Percentiles rank a stretch among this genome's conserved stretches.
Conservation (phyloP, 2,329 filamentous ascomycete species). For the Colletotrichum agaves region DNA sequence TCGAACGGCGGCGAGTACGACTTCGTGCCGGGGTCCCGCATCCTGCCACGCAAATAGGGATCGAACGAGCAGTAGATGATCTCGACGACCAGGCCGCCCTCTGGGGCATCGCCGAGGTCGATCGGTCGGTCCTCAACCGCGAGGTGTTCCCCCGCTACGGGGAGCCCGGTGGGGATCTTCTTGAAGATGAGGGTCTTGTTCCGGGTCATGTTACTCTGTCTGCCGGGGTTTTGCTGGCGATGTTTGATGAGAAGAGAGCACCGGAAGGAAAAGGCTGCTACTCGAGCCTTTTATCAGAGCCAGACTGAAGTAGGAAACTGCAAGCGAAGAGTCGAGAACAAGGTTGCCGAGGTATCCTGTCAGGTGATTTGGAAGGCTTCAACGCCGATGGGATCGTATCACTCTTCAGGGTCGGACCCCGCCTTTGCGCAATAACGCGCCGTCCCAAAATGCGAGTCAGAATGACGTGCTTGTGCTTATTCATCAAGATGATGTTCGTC, state of each 20-base stretch:
- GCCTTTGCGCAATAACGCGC: constrained; percentile 7
- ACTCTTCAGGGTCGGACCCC: constrained; percentile 7
- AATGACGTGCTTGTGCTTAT: constrained; percentile 17
- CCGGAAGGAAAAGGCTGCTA: background rate
- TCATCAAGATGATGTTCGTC: background rate
- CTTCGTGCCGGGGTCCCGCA: constrained; percentile 71
- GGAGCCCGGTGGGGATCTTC: constrained; percentile 71
- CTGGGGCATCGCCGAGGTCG: constrained; percentile 69
- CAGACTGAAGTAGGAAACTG: no score
- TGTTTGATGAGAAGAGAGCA: background rate
- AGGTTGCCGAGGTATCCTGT: constrained; percentile 3
- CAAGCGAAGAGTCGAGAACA: background rate
- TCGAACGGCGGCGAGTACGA: constrained; percentile 75
- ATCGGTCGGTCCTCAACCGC: constrained; percentile 74
- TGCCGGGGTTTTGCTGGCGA: background rate
- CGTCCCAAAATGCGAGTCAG: background rate
- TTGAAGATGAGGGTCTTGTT: constrained; percentile 86
- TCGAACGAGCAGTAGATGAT: constrained; percentile 82
- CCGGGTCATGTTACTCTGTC: constrained; percentile 53
- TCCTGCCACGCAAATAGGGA: constrained; percentile 84
- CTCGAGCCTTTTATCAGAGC: background rate
- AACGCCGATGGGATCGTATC: constrained; percentile 1
- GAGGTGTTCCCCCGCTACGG: constrained; percentile 77
- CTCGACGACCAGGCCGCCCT: constrained; percentile 75
- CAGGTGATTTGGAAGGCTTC: background rate